Evolutionary conservation across 371 early-diverging fungal species (phyloP).

Genomic region (Circinella umbellata): DNA sequence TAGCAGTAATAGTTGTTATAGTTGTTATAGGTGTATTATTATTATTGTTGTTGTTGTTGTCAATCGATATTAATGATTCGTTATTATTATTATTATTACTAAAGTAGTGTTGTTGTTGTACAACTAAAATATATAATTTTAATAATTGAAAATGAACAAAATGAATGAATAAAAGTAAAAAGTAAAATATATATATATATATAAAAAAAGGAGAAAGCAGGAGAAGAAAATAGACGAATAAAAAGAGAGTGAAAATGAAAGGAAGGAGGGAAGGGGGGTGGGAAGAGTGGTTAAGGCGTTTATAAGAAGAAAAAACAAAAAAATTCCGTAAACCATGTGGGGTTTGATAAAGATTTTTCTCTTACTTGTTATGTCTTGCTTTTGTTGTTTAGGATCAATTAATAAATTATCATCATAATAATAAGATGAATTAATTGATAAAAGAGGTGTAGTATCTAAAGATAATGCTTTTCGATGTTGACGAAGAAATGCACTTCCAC

Average conservation of each 20-base stretch:
- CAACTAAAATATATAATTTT: background rate
- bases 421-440: background rate
- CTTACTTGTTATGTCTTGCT: background rate
- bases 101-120: constrained; percentile 8
- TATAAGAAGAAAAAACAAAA: background rate
- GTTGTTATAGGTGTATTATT: background rate
- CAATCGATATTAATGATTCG: too few relatives aligned
- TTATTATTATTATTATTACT: background rate
- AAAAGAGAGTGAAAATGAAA: background rate
- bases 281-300: too few relatives aligned
- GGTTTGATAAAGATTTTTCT: background rate
- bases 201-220: background rate
- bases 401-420: background rate
- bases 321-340: constrained; percentile 9
- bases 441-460: constrained; percentile 19
- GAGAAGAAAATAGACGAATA: constrained; percentile 6
- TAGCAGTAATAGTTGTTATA: background rate
- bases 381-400: background rate
- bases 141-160: background rate
- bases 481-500: background rate
- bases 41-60: background rate
- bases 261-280: too few relatives aligned
- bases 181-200: background rate
- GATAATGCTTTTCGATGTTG: constrained; percentile 15
- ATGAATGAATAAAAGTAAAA: too few relatives aligned